Base-by-base conservation (phyloP, 208 protist genomes). In the Leishmania mexicana region DNA sequence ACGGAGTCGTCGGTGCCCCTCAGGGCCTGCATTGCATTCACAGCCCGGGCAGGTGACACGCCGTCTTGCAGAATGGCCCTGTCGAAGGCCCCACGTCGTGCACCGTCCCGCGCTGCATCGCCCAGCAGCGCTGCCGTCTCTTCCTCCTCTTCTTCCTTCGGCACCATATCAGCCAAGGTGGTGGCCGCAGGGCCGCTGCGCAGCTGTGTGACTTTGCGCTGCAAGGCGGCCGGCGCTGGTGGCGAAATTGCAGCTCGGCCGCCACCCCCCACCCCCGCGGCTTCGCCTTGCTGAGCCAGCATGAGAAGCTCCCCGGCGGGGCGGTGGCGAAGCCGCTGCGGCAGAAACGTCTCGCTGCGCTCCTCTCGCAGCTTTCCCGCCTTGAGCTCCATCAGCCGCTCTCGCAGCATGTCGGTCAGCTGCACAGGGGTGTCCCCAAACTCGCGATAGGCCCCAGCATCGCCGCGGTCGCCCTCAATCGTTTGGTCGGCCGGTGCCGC, bases 321-420 rank as follows among this genome's bases (percentile, higher is more conserved):
- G 17, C 77, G 75, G 79, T 86, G 88, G 19, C 74, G 81, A 42
- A 96, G 80, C 3, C 94, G 88, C 58, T 87, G 85, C 38, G 93
- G 92, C 73, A 96, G 76, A 75, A 90, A 96, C 5, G 93, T 94
- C 60, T 95, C 93, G 72, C 90, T 91, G 68, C 93, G 92, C 73
- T 97, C 93, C 80, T 96, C 88, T 24, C 78, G 84, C 75, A 96
- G 85, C 70, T 90, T 90, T 68, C 93, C 87, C 0, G 87, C 92
- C 80, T 96, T 97, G 28, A 97, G 89, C 84, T 97, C 93, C 92
- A 96, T 95, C 65, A 97, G 80, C 3, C 94, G 92, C 85, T 97
- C 94, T 19, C 89, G 87, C 60, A 97, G 85, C 94, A 97, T 97
- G 85, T 96, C 94, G 15, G 93, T 97, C 60, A 97, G 83, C 88